Conservation (phyloP, 2,329 filamentous ascomycete species). For the Orbilia oligospora region DNA sequence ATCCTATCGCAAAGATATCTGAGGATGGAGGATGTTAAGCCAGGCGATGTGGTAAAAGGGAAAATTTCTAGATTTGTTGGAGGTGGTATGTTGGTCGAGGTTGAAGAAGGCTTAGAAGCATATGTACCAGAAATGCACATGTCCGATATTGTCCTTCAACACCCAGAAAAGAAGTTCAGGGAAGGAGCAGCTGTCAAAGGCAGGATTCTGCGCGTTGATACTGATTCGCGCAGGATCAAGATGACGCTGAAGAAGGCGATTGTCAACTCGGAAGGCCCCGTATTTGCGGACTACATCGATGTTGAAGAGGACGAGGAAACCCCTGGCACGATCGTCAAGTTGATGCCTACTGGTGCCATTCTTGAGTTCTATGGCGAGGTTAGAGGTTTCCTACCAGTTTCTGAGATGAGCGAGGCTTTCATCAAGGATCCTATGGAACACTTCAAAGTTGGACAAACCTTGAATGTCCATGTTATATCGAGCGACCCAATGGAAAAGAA, state of each 20-base stretch:
- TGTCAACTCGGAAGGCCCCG: slow-evolving; percentile 86
- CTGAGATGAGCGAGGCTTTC: slow-evolving; percentile 98
- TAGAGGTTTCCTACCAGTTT: slow-evolving; percentile 88
- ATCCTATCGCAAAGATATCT: slow-evolving; percentile 90
- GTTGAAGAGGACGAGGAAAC: slow-evolving; percentile 82
- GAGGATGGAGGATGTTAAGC: slow-evolving; percentile 87
- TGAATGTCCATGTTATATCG: slow-evolving; percentile 88
- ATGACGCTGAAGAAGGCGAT: slow-evolving; percentile 95
- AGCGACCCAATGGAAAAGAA: slow-evolving; percentile 79
- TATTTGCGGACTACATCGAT: slow-evolving; percentile 83
- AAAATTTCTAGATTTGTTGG: slow-evolving; percentile 88
- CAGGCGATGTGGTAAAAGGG: slow-evolving; percentile 85
- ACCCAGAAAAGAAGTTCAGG: slow-evolving; percentile 96
- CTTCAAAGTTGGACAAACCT: slow-evolving; percentile 90
- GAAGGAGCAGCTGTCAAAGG: slow-evolving; percentile 88
- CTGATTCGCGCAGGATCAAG: slow-evolving; percentile 81
- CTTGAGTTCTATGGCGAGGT: slow-evolving; percentile 92
- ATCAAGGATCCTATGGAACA: slow-evolving; percentile 91
- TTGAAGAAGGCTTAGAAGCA: slow-evolving; percentile 90
- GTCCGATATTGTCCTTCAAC: slow-evolving; percentile 86
- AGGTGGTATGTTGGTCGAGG: slow-evolving; percentile 81
- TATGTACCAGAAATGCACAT: slow-evolving; percentile 90
- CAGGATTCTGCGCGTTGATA: slow-evolving; percentile 84
- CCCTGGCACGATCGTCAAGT: slow-evolving; percentile 87
- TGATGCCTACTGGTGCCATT: slow-evolving; percentile 83